phyloP scores from a whole-genome alignment of 176 grass and related monocot species.

The Urochloa ruziziensis region DNA sequence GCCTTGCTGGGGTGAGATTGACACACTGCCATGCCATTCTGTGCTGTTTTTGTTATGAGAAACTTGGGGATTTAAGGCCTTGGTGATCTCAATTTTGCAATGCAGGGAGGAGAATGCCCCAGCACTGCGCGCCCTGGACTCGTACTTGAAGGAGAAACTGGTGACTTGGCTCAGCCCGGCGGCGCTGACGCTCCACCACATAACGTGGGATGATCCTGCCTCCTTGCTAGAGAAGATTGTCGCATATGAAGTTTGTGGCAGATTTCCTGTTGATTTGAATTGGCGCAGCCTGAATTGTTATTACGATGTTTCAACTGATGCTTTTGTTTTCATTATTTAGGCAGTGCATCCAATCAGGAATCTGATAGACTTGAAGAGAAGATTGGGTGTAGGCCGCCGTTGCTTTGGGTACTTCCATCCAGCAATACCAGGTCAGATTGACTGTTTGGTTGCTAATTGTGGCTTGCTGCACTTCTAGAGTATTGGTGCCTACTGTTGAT shows the following conservation, averaged over 20 bases:
- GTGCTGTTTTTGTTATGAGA: background rate
- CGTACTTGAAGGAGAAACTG: constrained; percentile 96
- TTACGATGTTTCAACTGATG: constrained; percentile 1
- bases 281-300: background rate
- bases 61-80: background rate
- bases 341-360: constrained; percentile 96
- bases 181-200: constrained; percentile 76
- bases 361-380: constrained; percentile 94
- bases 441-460: background rate
- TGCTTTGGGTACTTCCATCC: constrained; percentile 99
- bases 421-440: constrained; percentile 74
- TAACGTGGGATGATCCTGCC: constrained; percentile 95
- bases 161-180: constrained; percentile 95
- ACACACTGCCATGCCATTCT: background rate
- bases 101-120: constrained; percentile 67
- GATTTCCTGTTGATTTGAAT: background rate
- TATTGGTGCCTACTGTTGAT: background rate
- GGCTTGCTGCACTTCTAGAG: background rate
- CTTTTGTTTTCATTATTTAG: constrained; percentile 40
- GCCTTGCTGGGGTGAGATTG: constrained; percentile 59
- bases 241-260: constrained; percentile 66
- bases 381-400: constrained; percentile 73
- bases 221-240: constrained; percentile 97
- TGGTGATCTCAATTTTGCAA: constrained; percentile 26
- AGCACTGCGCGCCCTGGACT: constrained; percentile 74